phyloP scores from a whole-genome alignment of 371 early-diverging fungal species.

The Mortierella polycephala region DNA sequence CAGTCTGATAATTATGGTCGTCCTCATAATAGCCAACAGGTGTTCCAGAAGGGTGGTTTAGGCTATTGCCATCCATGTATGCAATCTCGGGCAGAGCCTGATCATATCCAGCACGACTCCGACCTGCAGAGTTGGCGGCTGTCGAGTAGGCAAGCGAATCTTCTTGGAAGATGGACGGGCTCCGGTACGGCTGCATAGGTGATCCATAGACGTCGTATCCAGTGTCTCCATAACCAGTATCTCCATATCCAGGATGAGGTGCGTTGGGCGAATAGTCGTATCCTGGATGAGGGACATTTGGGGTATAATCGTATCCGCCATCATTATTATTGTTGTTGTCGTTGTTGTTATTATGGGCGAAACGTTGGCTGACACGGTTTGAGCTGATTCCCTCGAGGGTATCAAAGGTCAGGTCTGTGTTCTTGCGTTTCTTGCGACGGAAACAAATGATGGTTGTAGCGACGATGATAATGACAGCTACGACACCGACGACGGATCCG shows the following conservation, averaged over 20 bases:
- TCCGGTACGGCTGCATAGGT: constrained; percentile 32
- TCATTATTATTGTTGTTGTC: constrained; percentile 12
- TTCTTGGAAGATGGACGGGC: constrained; percentile 55
- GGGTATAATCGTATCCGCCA: constrained; percentile 28
- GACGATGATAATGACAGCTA: constrained; percentile 33
- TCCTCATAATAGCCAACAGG: constrained; percentile 40
- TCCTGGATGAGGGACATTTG: background rate
- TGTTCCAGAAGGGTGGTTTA: constrained; percentile 27
- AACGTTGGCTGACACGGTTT: constrained; percentile 17
- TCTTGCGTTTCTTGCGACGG: constrained; percentile 33
- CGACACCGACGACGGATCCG: constrained; percentile 33
- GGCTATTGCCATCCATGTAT: constrained; percentile 42
- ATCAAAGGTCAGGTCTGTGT: constrained; percentile 40
- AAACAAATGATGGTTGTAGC: constrained; percentile 39
- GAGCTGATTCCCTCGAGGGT: constrained; percentile 35
- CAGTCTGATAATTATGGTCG: constrained; percentile 22
- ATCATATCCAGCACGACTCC: constrained; percentile 31
- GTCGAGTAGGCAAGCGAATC: constrained; percentile 36
- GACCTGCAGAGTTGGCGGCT: constrained; percentile 3
- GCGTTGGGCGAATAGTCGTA: constrained; percentile 4
- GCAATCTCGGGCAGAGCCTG: constrained; percentile 49
- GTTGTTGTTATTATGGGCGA: constrained; percentile 4
- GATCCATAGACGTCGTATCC: constrained; percentile 44
- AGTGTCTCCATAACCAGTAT: constrained; percentile 1
- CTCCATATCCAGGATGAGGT: constrained; percentile 13